Conservation (phyloP, 768 basidiomycete species). For the Pisolithus marmoratus region DNA sequence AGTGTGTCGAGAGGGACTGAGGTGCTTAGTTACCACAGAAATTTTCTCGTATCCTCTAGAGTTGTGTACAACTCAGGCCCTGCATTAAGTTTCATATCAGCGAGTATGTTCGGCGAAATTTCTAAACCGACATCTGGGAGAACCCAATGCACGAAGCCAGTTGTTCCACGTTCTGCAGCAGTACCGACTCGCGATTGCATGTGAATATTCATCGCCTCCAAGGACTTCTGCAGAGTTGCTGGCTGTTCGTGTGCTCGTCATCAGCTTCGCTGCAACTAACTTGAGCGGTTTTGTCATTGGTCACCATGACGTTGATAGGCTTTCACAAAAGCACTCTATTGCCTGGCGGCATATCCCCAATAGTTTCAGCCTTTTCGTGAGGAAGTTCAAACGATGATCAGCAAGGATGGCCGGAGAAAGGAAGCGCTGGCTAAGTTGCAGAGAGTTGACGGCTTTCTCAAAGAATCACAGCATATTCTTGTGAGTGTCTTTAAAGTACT, state of each 20-base stretch:
- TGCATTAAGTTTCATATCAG: too few relatives aligned
- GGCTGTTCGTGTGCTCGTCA: not conserved
- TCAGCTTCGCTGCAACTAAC: slow-evolving; percentile 5
- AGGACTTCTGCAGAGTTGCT: not conserved
- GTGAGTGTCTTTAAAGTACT: not conserved
- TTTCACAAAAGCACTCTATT: slow-evolving; percentile 30
- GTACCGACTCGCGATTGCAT: too few relatives aligned
- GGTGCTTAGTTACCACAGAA: too few relatives aligned
- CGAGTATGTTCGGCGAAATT: too few relatives aligned
- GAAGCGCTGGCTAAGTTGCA: slow-evolving; percentile 23
- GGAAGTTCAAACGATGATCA: slow-evolving; percentile 29
- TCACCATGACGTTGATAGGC: slow-evolving; percentile 11
- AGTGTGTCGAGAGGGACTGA: too few relatives aligned
- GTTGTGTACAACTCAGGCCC: too few relatives aligned
- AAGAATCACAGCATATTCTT: slow-evolving; percentile 27
- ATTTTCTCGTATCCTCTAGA: too few relatives aligned
- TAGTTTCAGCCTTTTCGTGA: slow-evolving; percentile 31
- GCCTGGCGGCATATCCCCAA: slow-evolving; percentile 32
- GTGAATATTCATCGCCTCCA: not conserved
- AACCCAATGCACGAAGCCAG: too few relatives aligned
- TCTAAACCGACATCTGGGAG: too few relatives aligned
- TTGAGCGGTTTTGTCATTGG: slow-evolving; percentile 6
- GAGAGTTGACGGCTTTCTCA: slow-evolving; percentile 38
- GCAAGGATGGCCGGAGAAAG: slow-evolving; percentile 1
- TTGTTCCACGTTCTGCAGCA: too few relatives aligned